Evolutionary conservation across 495 filamentous ascomycete genomes (phyloP).

Genomic region (Xylaria sp.): DNA sequence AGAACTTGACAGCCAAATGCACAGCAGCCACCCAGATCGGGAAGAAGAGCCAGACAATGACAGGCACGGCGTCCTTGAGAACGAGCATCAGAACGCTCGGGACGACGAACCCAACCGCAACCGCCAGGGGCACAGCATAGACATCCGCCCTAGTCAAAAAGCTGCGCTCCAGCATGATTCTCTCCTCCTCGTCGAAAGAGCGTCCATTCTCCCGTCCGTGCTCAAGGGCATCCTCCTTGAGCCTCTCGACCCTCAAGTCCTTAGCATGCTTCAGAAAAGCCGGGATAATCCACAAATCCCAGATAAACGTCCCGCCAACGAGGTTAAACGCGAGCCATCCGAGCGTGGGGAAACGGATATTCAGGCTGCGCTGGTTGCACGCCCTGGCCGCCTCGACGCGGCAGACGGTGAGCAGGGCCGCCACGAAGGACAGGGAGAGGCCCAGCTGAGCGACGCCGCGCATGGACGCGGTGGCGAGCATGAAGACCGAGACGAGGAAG

Average conservation of each 20-base stretch:
- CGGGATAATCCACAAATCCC: constrained; percentile 51
- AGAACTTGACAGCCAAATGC: constrained; percentile 35
- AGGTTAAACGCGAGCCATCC: constrained; percentile 51
- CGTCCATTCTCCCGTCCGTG: background rate
- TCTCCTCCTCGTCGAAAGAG: constrained; percentile 33
- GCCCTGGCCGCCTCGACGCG: constrained; percentile 48
- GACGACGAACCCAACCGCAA: constrained; percentile 45
- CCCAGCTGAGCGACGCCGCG: constrained; percentile 38
- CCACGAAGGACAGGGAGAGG: constrained; percentile 42
- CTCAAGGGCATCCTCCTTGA: constrained; percentile 12
- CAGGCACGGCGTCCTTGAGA: constrained; percentile 71
- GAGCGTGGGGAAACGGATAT: constrained; percentile 46
- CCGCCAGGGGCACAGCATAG: constrained; percentile 48
- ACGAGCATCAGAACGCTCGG: constrained; percentile 72
- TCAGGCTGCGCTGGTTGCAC: constrained; percentile 42
- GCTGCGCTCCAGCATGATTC: constrained; percentile 33
- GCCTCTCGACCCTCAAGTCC: constrained; percentile 35
- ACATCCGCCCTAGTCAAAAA: constrained; percentile 43
- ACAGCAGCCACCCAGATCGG: constrained; percentile 47
- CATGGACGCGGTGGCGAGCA: constrained; percentile 36
- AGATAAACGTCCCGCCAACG: constrained; percentile 49
- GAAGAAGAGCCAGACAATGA: constrained; percentile 61
- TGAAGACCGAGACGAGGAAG: constrained; percentile 50
- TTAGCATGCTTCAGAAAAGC: constrained; percentile 47
- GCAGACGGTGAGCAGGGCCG: constrained; percentile 45